Evolutionary conservation across 78 protist genomes (phyloP).

Genomic region (Dictyostelium intermedium): DNA sequence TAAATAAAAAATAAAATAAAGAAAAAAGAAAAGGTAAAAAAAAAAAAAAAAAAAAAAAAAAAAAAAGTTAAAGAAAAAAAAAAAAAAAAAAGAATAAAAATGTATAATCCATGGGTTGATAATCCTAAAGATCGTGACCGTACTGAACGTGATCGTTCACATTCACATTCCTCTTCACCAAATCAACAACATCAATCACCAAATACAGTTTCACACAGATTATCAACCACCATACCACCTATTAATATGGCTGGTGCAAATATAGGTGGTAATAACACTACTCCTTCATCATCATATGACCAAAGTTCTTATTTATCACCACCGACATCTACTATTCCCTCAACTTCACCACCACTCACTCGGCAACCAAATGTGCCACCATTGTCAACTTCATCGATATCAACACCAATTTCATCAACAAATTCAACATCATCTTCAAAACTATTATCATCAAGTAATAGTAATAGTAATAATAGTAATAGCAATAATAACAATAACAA

Average conservation of each 20-base stretch:
- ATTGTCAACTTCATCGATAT: neutral
- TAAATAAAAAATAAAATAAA: neutral
- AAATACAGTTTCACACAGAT: neutral
- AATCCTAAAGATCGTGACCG: conserved; percentile 12
- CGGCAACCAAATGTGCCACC: neutral
- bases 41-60: neutral
- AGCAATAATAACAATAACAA: neutral
- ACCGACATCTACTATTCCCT: neutral
- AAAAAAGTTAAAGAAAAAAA: neutral
- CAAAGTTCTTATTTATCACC: neutral
- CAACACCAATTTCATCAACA: neutral
- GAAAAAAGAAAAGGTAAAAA: too few relatives aligned
- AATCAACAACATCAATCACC: neutral
- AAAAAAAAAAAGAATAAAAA: neutral
- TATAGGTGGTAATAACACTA: neutral
- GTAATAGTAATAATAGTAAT: neutral
- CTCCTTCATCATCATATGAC: neutral
- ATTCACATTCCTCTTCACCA: neutral
- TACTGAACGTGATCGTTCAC: neutral
- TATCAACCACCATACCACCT: neutral
- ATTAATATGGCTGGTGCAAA: neutral
- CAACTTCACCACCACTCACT: conserved; percentile 32
- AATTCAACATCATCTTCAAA: neutral
- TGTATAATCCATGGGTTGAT: conserved; percentile 17
- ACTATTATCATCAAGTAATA: too few relatives aligned